These are phyloP conservation scores for Echium plantagineum DNA, from an alignment of 257 asterid species.

Conservation along the genomic window DNA sequence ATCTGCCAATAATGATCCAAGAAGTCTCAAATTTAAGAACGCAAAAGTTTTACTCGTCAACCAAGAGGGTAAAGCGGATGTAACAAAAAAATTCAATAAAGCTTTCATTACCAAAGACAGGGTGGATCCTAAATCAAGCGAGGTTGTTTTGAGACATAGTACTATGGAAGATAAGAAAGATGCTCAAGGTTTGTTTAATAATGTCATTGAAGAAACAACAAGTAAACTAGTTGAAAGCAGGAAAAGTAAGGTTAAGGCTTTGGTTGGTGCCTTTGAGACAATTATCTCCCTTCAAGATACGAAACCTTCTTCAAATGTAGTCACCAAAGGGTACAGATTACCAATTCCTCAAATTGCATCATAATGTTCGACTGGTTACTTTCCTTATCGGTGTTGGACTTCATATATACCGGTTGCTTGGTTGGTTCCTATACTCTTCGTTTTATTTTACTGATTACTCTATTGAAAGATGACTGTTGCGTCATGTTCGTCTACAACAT, in stretches of 20 bases:
- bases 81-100: conserved; percentile 25
- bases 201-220: conserved; percentile 77
- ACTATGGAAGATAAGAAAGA: conserved; percentile 57
- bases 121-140: conserved; percentile 19
- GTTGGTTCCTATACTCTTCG: not conserved
- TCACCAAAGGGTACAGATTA: not conserved
- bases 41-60: conserved; percentile 29
- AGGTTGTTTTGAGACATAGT: conserved; percentile 58
- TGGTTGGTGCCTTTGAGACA: conserved; percentile 89
- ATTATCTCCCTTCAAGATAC: conserved; percentile 73
- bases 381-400: not conserved
- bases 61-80: conserved; percentile 25
- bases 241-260: conserved; percentile 85
- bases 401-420: not conserved
- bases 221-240: conserved; percentile 72
- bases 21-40: conserved; percentile 52
- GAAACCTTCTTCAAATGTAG: conserved; percentile 28
- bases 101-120: conserved; percentile 16
- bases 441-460: not conserved
- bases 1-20: conserved; percentile 37
- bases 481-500: too few species aligned
- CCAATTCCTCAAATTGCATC: not conserved
- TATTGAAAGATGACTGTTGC: too few species aligned
- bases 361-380: not conserved
- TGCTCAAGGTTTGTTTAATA: conserved; percentile 57